phyloP scores from a whole-genome alignment of 2,329 filamentous ascomycete species.

The Fusarium papillatum region DNA sequence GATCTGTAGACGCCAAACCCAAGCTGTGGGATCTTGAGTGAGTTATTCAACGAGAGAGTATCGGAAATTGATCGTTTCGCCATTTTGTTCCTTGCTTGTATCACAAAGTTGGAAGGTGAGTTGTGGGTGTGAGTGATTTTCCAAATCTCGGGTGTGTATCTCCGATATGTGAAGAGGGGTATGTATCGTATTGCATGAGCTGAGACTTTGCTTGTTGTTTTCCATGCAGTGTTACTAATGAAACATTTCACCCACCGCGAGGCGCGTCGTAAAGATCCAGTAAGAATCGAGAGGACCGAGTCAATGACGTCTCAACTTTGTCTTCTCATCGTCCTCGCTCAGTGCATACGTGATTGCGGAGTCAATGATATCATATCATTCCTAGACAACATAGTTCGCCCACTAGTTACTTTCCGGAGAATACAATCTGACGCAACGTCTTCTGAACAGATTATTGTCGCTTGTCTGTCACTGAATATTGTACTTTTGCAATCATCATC shows the following conservation, averaged over 20 bases:
- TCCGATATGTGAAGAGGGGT: slow-evolving; percentile 22
- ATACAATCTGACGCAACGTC: not conserved
- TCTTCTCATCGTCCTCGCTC: slow-evolving; percentile 7
- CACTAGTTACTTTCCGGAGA: not conserved
- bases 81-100: not conserved
- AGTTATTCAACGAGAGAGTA: slow-evolving; percentile 40
- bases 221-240: not conserved
- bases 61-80: slow-evolving; percentile 32
- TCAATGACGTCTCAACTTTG: slow-evolving; percentile 31
- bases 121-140: not conserved
- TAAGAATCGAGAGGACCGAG: slow-evolving; percentile 9
- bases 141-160: not conserved
- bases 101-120: not conserved
- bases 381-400: not conserved
- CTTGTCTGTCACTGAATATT: not conserved
- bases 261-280: slow-evolving; percentile 22
- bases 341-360: not conserved
- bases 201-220: not conserved
- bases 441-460: not conserved
- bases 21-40: slow-evolving; percentile 68
- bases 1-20: slow-evolving; percentile 80
- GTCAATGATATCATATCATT: slow-evolving; percentile 27
- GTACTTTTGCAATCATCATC: accelerated
- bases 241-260: not conserved
- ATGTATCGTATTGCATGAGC: not conserved